Evolutionary conservation across 2,329 filamentous ascomycete genomes (phyloP).

Genomic region (Lithohypha guttulata): DNA sequence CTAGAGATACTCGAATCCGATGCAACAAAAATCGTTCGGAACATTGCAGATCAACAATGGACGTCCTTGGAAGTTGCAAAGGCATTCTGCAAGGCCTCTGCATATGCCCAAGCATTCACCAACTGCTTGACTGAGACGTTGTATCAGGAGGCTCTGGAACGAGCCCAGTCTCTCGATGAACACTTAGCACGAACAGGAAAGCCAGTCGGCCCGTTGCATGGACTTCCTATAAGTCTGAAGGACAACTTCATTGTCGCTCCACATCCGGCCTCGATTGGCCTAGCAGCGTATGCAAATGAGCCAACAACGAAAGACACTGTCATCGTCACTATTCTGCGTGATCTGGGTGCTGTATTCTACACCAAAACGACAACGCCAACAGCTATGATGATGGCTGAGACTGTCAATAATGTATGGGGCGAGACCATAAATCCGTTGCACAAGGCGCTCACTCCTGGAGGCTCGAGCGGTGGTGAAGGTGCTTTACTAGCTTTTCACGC

Average conservation of each 20-base stretch:
- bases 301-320: conserved; percentile 23
- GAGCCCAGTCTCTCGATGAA: conserved; percentile 43
- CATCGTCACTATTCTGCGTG: conserved; percentile 30
- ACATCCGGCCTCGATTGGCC: conserved; percentile 28
- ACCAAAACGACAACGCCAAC: conserved; percentile 45
- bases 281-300: conserved; percentile 28
- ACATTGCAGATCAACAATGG: conserved; percentile 32
- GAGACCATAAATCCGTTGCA: conserved; percentile 30
- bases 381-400: conserved; percentile 37
- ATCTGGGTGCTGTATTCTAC: conserved; percentile 40
- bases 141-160: conserved; percentile 42
- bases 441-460: conserved; percentile 27
- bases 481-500: conserved; percentile 27
- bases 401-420: conserved; percentile 34
- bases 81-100: conserved; percentile 45
- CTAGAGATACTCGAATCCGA: conserved; percentile 38
- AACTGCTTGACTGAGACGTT: conserved; percentile 51
- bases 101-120: conserved; percentile 30
- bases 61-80: conserved; percentile 42
- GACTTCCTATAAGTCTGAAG: conserved; percentile 50
- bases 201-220: conserved; percentile 54
- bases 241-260: conserved; percentile 20
- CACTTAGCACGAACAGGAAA: conserved; percentile 36
- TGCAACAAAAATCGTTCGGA: conserved; percentile 26
- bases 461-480: conserved; percentile 29